Base-by-base conservation (phyloP, 257 asterid genomes). In the Linaria vulgaris region DNA sequence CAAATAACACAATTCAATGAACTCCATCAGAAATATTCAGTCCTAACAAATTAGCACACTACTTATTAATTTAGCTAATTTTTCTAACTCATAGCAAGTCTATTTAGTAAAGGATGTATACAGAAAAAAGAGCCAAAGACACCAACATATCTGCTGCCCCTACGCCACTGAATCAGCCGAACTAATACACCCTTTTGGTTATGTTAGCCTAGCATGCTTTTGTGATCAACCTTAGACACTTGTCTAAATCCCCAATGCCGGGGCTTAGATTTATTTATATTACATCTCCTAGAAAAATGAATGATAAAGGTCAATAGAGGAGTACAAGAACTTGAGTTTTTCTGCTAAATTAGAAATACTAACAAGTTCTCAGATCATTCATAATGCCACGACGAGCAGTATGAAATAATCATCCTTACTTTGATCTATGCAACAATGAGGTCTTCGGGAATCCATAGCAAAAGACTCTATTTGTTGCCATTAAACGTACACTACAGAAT, bases 201-300 rank as follows among this genome's bases (percentile, higher is more conserved):
- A 3, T 34, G 41, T 8, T 34, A 34, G 41, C 61, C 79, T 82
- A 30, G 78, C 66, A 15, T 81, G 83, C 70, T 82, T 79, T 54
- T 76, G 68, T 11, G 81, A 67, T 47, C n/a, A 78, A 39, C 62
- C 67, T 27, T 61, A 49, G 74, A 57, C 65, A 66, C 58, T 76
- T 81, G 46, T 64, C 75, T 24, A 79, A 80, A 58, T 72, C 78
- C 55, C 82, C 84, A 9, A 71, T 20, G 70, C 70, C 19, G 83
- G 69, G 51, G 79, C 71, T 59, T 64, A 76, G 61, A 65, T 83
- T 52, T 64, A 34, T 58, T 68, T 69, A 80, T 54, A 57, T 48
- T 19, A 11, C 20, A 25, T 59, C 68, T 53, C 74, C 83, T 72
- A 68, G 65, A 67, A 63, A 62, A 68, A 21, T 15, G 44, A 31